Evolutionary conservation across 805 yeast species (phyloP), one percentile per base, ranked within the genome.

Genomic region (Metschnikowia proteae): DNA sequence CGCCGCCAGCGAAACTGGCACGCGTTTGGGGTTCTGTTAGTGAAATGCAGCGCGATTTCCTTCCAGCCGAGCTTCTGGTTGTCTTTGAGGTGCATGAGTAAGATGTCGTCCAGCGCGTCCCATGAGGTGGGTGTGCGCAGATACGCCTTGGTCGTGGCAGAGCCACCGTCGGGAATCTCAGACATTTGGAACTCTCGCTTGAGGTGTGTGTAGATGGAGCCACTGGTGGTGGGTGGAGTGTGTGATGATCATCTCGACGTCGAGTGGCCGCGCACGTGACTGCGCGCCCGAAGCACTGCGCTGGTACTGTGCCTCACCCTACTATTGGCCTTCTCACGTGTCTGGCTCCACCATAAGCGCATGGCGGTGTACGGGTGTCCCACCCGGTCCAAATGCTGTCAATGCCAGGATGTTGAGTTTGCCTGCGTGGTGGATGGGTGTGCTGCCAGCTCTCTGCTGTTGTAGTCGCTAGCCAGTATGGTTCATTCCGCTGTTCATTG

Each of bases 1-100:
- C 96, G 68, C 64, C 96, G 78, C 96, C 96, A 88, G 57, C 96
- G 79, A 62, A 87, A 87, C 67, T 87, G 95, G 59, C 96, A 87
- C 2, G 95, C 95, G 62, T 87, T 88, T 33, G 95, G 90, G 2
- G 96, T 88, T 61, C 96, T 72, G 63, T 84, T 84, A 38, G 81
- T 76, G 65, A 88, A 88, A 60, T 85, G 86, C 31, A 83, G 76
- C 1, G 94, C 84, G 44, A 88, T 88, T 56, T 88, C 96, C 64
- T 88, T 82, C 96, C 96, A 88, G 1, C 96, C 96, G 56, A 88
- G 74, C 62, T 86, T 86, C 63, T 83, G 87, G 52, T 82, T 82
- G 63, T 88, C 96, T 66, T 88, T 88, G 60, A 88, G 74, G 54
- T 73, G 78, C 76, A 73, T 71, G 38, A 73, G 61, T 31, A 73